phyloP scores from a whole-genome alignment of 2,329 filamentous ascomycete genomes.

The Phoma sp. region DNA sequence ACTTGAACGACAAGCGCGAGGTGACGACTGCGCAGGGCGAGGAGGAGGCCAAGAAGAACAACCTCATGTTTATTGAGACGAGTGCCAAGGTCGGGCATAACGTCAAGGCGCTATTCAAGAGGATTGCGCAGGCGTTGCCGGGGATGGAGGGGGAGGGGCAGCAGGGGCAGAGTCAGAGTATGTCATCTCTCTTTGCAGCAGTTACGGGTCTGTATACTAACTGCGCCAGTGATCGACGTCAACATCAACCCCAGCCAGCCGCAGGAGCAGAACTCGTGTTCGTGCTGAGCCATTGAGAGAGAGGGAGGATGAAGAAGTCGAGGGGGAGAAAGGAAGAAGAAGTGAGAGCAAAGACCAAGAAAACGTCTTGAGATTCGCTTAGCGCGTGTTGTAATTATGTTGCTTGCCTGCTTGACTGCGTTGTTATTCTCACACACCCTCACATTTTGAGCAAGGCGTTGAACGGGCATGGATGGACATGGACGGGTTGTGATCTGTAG shows the following conservation, averaged over 20 bases:
- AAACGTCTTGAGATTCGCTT: background rate
- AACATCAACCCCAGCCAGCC: constrained; percentile 77
- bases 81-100: constrained; percentile 98
- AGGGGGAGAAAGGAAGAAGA: no score
- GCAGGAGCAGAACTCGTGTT: constrained; percentile 62
- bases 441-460: constrained; percentile 51
- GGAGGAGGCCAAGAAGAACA: constrained; percentile 97
- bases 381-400: constrained; percentile 45
- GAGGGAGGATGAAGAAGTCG: no score
- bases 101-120: constrained; percentile 95
- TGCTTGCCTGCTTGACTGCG: constrained; percentile 35
- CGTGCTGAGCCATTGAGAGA: constrained; percentile 34
- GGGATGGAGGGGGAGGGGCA: constrained; percentile 94
- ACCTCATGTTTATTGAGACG: constrained; percentile 98
- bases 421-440: constrained; percentile 23
- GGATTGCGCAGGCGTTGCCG: constrained; percentile 96
- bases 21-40: constrained; percentile 96
- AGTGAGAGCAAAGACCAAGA: no score
- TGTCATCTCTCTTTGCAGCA: constrained; percentile 44
- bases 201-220: constrained; percentile 25
- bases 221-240: constrained; percentile 81
- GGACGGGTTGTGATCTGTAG: constrained; percentile 40
- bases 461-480: constrained; percentile 23
- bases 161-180: constrained; percentile 80
- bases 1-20: constrained; percentile 97